phyloP scores from a whole-genome alignment of 768 basidiomycete species.

The Termitomyces sp. region DNA sequence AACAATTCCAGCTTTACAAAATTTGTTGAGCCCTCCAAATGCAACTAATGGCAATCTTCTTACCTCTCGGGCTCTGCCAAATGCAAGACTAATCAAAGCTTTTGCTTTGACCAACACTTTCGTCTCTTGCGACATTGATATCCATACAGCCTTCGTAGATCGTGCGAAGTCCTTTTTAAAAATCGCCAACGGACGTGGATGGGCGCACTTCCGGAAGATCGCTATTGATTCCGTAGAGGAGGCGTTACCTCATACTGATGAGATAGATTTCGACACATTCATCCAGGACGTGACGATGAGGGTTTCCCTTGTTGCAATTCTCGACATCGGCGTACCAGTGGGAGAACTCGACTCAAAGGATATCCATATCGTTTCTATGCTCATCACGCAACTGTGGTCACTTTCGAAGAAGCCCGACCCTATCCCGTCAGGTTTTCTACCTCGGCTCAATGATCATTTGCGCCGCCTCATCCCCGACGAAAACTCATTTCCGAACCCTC shows the following conservation, averaged over 20 bases:
- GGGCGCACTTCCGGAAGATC: conserved; percentile 26
- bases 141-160: conserved; percentile 30
- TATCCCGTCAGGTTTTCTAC: conserved; percentile 26
- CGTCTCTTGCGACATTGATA: conserved; percentile 29
- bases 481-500: conserved; percentile 27
- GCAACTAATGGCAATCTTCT: conserved; percentile 15
- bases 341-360: conserved; percentile 24
- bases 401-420: conserved; percentile 31
- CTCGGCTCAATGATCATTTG: conserved; percentile 29
- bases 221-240: conserved; percentile 24
- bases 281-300: conserved; percentile 40
- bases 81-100: conserved; percentile 26
- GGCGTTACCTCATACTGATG: conserved; percentile 9
- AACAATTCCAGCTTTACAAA: not conserved
- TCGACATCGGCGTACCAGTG: conserved; percentile 25
- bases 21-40: conserved; percentile 11
- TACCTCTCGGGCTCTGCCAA: conserved; percentile 27
- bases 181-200: conserved; percentile 20
- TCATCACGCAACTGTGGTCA: conserved; percentile 43
- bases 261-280: conserved; percentile 29
- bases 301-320: conserved; percentile 34
- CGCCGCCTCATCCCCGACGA: conserved; percentile 33
- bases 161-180: conserved; percentile 24
- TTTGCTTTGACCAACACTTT: conserved; percentile 45
- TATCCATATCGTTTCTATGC: conserved; percentile 28